Base-by-base conservation (phyloP, 495 filamentous ascomycete species). In the Melanomma pulvis-pyrius region DNA sequence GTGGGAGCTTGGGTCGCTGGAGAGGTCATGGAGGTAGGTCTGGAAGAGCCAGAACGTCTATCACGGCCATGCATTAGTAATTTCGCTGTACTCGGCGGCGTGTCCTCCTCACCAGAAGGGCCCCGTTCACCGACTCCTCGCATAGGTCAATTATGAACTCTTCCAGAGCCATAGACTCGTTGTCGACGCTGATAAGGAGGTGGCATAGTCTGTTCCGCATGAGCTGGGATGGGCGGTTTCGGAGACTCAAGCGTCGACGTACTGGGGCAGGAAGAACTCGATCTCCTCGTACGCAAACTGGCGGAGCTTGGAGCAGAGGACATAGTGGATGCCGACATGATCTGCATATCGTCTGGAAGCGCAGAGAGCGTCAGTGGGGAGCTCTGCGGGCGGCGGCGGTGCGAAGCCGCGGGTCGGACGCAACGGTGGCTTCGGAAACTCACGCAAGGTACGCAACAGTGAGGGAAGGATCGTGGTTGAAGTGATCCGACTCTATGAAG, bases 1-100 rank as follows among this genome's bases (percentile, higher is more conserved):
- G 53, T 84, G 81, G 49, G 87, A 82, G 72, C 87, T 85, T 7
- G 89, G 88, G 54, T 86, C 88, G 63, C 80, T 76, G 49, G 87
- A 81, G 61, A 91, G 84, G 71, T 92, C 89, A 76, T 87, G 88
- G 8, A 92, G 83, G 77, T 92, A 90, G 32, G 88, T 91, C 76
- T 91, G 89, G 78, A 92, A 90, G 57, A 91, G 81, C 89, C 89
- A 92, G 76, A 92, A 92, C 30, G 89, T 92, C 89, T 92, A 76
- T 61, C 63, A 22, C 21, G 1, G 39, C 55, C 15, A 11, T 25
- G 6, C 15, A 60, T 71, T 67, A 71, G 63, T 59, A 41, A 36
- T 29, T 15, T 7, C 25, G 1, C 46, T 2, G 52, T 52, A 15
- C 15, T 51, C 30, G 46, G 66, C 59, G 65, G 61, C 57, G 59